Evolutionary conservation across 768 basidiomycete species (phyloP), one percentile per base, ranked within the genome.

Genomic region (Infundibulicybe gibba): DNA sequence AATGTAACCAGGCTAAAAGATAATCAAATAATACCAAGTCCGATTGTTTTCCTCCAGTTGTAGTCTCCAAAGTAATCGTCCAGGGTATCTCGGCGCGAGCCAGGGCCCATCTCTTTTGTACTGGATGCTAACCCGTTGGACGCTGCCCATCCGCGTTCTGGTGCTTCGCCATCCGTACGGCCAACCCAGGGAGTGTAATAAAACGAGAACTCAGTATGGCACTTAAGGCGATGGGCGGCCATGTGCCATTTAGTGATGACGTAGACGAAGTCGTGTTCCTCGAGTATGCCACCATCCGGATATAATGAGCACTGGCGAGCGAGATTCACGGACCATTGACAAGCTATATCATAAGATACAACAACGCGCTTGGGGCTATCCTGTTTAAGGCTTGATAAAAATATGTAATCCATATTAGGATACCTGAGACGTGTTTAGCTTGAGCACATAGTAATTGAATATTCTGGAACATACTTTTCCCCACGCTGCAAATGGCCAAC

Each of bases 161-260:
- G n/a, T n/a, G n/a, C n/a, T n/a, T n/a, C n/a, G n/a, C n/a, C n/a
- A n/a, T n/a, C n/a, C n/a, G n/a, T n/a, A n/a, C n/a, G n/a, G n/a
- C n/a, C n/a, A n/a, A n/a, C n/a, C n/a, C n/a, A n/a, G n/a, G n/a
- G n/a, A n/a, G n/a, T n/a, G n/a, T 55, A 51, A 49, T 66, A 64
- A 47, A 61, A 56, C 0, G 56, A 60, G 37, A 50, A 64, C 6
- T 19, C 45, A 2, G 40, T 15, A 15, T 60, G 58, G 43, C 65
- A 64, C 11, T 16, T 14, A 13, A 40, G 30, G 3, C 19, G 33
- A 35, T 68, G 67, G 10, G 59, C 56, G 0, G 54, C 43, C 1
- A 65, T 41, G 38, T 67, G 66, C 21, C 66, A 62, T 46, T 67
- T 66, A 0, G 67, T 65, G 13, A 68, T 51, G 3, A 59, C 33